Evolutionary conservation across 225 moss, liverwort and hornwort species (phyloP).

Genomic region (Neckera pumila): DNA sequence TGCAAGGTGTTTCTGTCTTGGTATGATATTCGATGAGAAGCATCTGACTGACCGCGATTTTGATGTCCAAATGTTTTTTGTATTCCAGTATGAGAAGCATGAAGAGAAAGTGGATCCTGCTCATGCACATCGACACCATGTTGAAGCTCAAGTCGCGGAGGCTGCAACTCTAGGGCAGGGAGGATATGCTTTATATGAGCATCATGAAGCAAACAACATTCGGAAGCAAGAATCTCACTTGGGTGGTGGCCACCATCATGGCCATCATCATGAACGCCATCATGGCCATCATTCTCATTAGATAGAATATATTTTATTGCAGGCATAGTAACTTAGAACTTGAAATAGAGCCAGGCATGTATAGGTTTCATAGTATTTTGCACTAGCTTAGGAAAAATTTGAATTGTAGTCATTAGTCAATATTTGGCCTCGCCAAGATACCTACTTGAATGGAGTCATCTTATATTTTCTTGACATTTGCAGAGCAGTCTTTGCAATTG

Average conservation of each 20-base stretch:
- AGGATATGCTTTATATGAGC: neutral
- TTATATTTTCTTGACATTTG: too few species aligned
- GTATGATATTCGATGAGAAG: neutral
- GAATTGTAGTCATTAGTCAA: too few species aligned
- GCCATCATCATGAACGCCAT: too few species aligned
- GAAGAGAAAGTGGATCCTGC: conserved; percentile 1
- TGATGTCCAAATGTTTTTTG: neutral
- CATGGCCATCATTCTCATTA: too few species aligned
- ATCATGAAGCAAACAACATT: neutral
- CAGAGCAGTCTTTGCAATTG: too few species aligned
- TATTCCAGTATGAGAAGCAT: neutral
- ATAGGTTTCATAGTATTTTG: too few species aligned
- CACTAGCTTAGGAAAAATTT: too few species aligned
- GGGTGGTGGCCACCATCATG: neutral
- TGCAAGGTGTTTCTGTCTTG: neutral
- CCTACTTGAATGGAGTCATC: too few species aligned
- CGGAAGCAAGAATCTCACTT: neutral
- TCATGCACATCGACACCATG: neutral
- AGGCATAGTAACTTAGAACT: too few species aligned
- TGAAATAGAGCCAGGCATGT: too few species aligned
- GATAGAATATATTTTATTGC: too few species aligned
- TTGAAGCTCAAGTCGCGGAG: neutral
- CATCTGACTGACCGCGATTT: neutral
- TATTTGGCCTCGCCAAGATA: too few species aligned
- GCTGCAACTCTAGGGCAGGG: neutral